A percentile compares a stretch with the other conserved stretches of the same genome.
Conservation (phyloP, 2,329 filamentous ascomycete genomes). For the Epichloe coenophiala region DNA sequence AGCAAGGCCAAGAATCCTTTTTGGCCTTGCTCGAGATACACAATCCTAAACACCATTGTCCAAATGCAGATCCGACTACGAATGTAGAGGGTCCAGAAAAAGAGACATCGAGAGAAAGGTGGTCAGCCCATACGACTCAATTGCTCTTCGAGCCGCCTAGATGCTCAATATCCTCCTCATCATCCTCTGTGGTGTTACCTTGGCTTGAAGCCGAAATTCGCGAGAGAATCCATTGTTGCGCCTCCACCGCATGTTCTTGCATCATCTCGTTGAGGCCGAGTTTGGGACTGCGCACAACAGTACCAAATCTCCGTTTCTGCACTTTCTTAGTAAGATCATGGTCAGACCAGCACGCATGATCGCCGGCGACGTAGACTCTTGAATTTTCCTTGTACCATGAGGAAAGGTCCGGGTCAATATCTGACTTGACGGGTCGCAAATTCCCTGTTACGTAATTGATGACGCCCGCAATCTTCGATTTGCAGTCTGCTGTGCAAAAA, state of each 20-base stretch:
- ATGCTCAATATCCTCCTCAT: slow-evolving; percentile 12
- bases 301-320: slow-evolving; percentile 45
- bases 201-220: slow-evolving; percentile 20
- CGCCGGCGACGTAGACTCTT: slow-evolving; percentile 59
- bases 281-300: slow-evolving; percentile 37
- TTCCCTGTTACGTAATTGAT: slow-evolving; percentile 71
- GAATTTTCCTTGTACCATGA: slow-evolving; percentile 79
- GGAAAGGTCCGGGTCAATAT: slow-evolving; percentile 57
- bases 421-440: slow-evolving; percentile 66
- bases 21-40: not conserved
- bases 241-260: slow-evolving; percentile 37
- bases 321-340: slow-evolving; percentile 46
- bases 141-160: not conserved
- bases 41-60: not conserved
- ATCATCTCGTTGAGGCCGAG: slow-evolving; percentile 42
- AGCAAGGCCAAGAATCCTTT: not conserved
- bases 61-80: not conserved
- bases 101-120: not conserved
- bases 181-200: slow-evolving; percentile 37
- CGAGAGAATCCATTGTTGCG: slow-evolving; percentile 36
- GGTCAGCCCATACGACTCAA: not conserved
- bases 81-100: not conserved
- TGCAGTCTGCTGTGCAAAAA: slow-evolving; percentile 35
- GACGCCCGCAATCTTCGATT: slow-evolving; percentile 54
- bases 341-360: slow-evolving; percentile 65